Base-by-base conservation (phyloP, 495 filamentous ascomycete species). In the Daldinia caldariorum region DNA sequence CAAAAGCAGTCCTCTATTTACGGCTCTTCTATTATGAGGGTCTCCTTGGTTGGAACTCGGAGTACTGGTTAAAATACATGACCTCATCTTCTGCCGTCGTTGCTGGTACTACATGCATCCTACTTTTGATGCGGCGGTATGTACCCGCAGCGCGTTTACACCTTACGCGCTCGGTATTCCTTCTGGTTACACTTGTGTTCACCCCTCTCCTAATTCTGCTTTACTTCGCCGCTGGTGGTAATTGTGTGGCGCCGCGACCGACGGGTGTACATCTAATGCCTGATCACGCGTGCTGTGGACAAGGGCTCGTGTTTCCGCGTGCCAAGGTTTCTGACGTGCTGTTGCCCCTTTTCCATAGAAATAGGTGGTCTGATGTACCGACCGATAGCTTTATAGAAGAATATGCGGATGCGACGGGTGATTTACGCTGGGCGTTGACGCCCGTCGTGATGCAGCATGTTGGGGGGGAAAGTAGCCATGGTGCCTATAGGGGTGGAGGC, bases 1-100 rank as follows among this genome's bases (percentile, higher is more conserved):
- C 20, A 7, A n/a, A 45, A 45, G 35, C 35, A 74, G 67, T 65
- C 63, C 51, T 88, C 3, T 89, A 88, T 61, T 76, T 89, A 18
- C 83, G 86, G 3, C 78, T 89, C 4, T 89, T 89, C 75, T 86
- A 87, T 71, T 86, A 83, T 6, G 86, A 87, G 70, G 79, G 82
- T 47, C 81, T 83, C 26, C 78, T 85, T 13, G 85, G 86, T 20
- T 88, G 85, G 85, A 87, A 87, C 66, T 79, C 74, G 14, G 84
- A 87, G 60, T 77, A 84, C 55, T 86, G 82, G 83, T 74, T 57
- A 18, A 61, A 63, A 9, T 85, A 87, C 45, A 62, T 84, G 0
- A 58, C 63, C 13, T 80, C 75, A 47, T 82, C 79, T 16, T 18
- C 83, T 10, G 59, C 63, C 10, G 49, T 66, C 3, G 54, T 50